Percentiles rank a stretch among this genome's conserved stretches.
Conservation (phyloP, 78 protist genomes). For the slime mould (Dictyostelium discoideum) region DNA sequence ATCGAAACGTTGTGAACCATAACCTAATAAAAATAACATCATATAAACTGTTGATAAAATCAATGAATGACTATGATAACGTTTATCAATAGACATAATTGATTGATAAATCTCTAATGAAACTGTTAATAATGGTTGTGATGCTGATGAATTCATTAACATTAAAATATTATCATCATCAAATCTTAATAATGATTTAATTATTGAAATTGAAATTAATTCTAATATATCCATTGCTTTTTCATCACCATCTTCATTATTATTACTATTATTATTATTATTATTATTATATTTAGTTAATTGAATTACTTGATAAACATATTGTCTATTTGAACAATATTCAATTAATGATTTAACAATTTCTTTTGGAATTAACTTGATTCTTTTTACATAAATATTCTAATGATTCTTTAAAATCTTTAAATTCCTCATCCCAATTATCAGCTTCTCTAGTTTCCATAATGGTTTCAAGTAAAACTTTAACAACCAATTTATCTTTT, state of each 20-base stretch:
- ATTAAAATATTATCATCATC: slow-evolving; percentile 14
- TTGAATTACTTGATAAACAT: slow-evolving; percentile 6
- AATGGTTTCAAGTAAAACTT: slow-evolving; percentile 21
- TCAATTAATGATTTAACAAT: slow-evolving; percentile 9
- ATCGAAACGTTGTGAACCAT: slow-evolving; percentile 57
- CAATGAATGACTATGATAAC: background rate
- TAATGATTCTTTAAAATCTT: background rate
- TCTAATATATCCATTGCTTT: slow-evolving; percentile 9
- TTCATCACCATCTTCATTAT: background rate
- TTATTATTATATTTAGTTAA: background rate
- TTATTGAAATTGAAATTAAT: background rate
- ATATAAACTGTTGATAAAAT: slow-evolving; percentile 20
- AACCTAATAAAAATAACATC: slow-evolving; percentile 26
- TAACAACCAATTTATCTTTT: slow-evolving; percentile 25
- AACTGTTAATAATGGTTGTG: background rate
- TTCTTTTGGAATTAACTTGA: background rate
- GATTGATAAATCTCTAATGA: background rate
- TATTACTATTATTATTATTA: background rate
- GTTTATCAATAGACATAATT: background rate
- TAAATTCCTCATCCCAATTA: background rate
- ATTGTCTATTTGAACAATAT: slow-evolving; percentile 51
- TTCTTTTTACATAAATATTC: background rate
- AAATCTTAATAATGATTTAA: slow-evolving; percentile 36
- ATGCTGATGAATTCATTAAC: background rate
- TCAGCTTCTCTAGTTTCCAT: background rate